Conservation (phyloP, 768 basidiomycete genomes). For the Naganishia onofrii region DNA sequence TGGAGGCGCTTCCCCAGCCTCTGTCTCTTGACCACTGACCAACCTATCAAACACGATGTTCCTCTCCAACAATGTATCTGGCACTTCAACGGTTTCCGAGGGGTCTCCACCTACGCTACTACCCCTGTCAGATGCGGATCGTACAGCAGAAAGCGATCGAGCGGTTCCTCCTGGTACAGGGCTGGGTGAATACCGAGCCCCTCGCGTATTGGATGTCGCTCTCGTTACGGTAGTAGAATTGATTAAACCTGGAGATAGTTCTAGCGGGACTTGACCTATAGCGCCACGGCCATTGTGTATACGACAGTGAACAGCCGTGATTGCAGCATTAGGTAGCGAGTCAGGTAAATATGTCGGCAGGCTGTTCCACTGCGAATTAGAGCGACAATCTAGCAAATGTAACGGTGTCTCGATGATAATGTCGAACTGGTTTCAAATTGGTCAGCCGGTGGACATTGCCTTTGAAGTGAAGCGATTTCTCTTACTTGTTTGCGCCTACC, state of each 20-base stretch:
- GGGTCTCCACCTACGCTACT: constrained; percentile 14
- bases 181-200: constrained; percentile 17
- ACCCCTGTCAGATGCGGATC: constrained; percentile 8
- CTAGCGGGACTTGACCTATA: constrained; percentile 6
- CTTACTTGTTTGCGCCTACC: constrained; percentile 67
- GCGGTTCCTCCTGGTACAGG: constrained; percentile 5
- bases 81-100: constrained; percentile 29
- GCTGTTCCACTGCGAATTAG: constrained; percentile 72
- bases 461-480: background rate
- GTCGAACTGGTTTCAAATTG: constrained; percentile 34
- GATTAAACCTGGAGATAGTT: constrained; percentile 11
- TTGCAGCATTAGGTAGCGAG: constrained; percentile 32
- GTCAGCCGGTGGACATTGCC: background rate
- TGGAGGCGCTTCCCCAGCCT: constrained; percentile 80
- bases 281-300: constrained; percentile 43
- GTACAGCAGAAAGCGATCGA: constrained; percentile 20
- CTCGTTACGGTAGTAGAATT: constrained; percentile 18
- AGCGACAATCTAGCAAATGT: constrained; percentile 81
- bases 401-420: constrained; percentile 63
- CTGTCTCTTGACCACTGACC: constrained; percentile 75
- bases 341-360: constrained; percentile 68
- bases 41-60: constrained; percentile 69
- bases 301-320: constrained; percentile 31
- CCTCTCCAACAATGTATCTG: constrained; percentile 49
- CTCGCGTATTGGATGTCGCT: constrained; percentile 12